Percentiles rank a stretch among this genome's conserved stretches.
Conservation (phyloP, 78 protist species). For the Chrysochromulina parva region DNA sequence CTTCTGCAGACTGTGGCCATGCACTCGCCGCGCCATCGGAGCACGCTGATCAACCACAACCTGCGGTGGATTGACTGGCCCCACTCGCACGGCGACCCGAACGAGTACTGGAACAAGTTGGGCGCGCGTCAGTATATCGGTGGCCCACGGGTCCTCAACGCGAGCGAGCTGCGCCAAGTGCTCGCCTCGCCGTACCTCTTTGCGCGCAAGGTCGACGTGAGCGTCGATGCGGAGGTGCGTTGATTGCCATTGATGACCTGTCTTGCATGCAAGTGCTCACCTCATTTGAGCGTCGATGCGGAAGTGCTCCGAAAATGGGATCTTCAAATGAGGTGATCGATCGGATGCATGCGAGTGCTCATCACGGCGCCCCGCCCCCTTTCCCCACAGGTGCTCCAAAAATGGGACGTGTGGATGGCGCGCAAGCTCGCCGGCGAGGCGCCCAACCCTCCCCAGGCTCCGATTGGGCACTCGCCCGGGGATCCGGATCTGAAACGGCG, state of each 20-base stretch:
- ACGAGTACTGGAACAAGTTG: background rate
- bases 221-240: background rate
- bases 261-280: too few species aligned
- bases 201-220: slow-evolving; percentile 22
- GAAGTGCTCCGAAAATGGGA: too few species aligned
- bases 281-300: too few species aligned
- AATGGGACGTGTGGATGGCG: slow-evolving; percentile 7
- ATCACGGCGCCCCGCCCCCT: too few species aligned
- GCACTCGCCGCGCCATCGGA: background rate
- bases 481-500: background rate
- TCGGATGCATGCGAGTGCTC: too few species aligned
- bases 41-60: background rate
- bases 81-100: background rate
- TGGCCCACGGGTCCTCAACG: background rate
- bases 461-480: background rate
- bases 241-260: too few species aligned
- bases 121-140: background rate
- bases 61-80: slow-evolving; percentile 30
- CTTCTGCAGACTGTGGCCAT: background rate
- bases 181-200: background rate
- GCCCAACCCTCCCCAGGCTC: background rate
- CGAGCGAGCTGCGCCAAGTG: background rate
- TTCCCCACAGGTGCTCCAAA: background rate
- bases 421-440: background rate
- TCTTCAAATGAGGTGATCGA: too few species aligned